These are phyloP conservation scores for Prunus persica DNA, from an alignment of 306 rosid species.

Conservation along the genomic window DNA sequence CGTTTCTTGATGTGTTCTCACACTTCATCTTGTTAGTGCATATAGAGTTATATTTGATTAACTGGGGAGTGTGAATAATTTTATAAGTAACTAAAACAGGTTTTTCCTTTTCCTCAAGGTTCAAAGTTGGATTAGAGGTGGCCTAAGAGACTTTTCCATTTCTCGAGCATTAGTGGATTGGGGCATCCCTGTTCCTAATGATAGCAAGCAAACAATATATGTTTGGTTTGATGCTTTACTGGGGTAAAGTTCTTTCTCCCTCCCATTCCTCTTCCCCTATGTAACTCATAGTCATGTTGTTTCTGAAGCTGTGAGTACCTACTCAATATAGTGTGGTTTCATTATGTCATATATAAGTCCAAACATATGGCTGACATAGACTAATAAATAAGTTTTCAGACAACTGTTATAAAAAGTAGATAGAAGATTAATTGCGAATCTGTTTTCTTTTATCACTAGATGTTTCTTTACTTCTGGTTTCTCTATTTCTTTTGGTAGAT, in stretches of 20 bases:
- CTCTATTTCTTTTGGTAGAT: neutral
- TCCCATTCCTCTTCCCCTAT: neutral
- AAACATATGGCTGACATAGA: slow-evolving; percentile 19
- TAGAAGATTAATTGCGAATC: neutral
- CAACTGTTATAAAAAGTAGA: slow-evolving; percentile 6
- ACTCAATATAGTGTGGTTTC: neutral
- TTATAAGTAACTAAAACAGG: slow-evolving; percentile 19
- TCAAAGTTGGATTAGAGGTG: slow-evolving; percentile 90
- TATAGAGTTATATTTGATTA: neutral
- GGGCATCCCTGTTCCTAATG: slow-evolving; percentile 96
- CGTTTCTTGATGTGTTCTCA: neutral
- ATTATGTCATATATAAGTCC: too few relatives aligned
- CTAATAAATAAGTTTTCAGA: neutral
- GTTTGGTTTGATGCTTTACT: slow-evolving; percentile 99
- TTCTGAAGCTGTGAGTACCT: slow-evolving; percentile 2
- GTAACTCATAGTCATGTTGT: slow-evolving; percentile 3
- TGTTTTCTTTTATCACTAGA: neutral
- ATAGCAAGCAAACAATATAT: slow-evolving; percentile 78
- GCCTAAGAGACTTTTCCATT: slow-evolving; percentile 88
- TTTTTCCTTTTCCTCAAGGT: slow-evolving; percentile 53
- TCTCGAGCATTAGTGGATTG: slow-evolving; percentile 96
- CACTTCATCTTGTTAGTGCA: neutral
- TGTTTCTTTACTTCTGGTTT: neutral
- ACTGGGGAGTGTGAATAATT: neutral
- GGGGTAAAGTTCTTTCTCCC: slow-evolving; percentile 53